Evolutionary conservation across 768 basidiomycete species (phyloP).

Genomic region (Trametes elegans): DNA sequence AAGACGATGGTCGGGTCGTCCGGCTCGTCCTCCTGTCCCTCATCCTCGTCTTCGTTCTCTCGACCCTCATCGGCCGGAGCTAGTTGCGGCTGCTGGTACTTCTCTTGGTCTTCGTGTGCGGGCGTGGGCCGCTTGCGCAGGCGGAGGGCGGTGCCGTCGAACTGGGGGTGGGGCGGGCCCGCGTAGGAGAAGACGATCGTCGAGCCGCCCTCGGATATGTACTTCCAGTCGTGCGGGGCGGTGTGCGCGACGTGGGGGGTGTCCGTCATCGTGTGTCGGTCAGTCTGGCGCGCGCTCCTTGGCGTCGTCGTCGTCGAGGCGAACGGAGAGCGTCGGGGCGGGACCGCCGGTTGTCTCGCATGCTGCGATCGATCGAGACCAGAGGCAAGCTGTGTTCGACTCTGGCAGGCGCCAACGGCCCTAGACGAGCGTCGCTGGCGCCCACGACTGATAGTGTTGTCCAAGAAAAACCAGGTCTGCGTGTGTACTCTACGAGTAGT

Average conservation of each 20-base stretch:
- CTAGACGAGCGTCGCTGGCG: too few relatives aligned
- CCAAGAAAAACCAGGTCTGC: not conserved
- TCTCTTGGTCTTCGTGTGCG: constrained; percentile 10
- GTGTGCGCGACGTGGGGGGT: constrained; percentile 26
- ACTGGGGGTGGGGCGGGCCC: constrained; percentile 50
- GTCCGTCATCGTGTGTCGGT: not conserved
- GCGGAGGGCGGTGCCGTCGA: constrained; percentile 69
- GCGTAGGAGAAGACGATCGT: constrained; percentile 84
- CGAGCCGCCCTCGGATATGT: constrained; percentile 91
- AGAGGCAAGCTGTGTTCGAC: not conserved
- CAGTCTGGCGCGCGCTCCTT: not conserved
- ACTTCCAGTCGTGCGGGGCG: constrained; percentile 65
- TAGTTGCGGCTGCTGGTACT: constrained; percentile 23
- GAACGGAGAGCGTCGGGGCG: not conserved
- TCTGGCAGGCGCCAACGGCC: too few relatives aligned
- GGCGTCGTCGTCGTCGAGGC: not conserved
- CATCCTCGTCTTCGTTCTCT: constrained; percentile 31
- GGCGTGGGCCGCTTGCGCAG: constrained; percentile 55
- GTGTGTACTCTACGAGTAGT: too few relatives aligned
- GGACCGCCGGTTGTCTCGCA: not conserved
- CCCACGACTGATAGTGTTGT: not conserved
- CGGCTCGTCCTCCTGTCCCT: constrained; percentile 35
- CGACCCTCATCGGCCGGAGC: constrained; percentile 33
- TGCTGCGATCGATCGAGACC: not conserved
- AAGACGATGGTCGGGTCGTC: constrained; percentile 50